Percentiles rank a stretch among this genome's conserved stretches.
These are phyloP conservation scores for Mortierella alpina DNA, from an alignment of 192 early-diverging fungal genomes.

Conservation along the genomic window DNA sequence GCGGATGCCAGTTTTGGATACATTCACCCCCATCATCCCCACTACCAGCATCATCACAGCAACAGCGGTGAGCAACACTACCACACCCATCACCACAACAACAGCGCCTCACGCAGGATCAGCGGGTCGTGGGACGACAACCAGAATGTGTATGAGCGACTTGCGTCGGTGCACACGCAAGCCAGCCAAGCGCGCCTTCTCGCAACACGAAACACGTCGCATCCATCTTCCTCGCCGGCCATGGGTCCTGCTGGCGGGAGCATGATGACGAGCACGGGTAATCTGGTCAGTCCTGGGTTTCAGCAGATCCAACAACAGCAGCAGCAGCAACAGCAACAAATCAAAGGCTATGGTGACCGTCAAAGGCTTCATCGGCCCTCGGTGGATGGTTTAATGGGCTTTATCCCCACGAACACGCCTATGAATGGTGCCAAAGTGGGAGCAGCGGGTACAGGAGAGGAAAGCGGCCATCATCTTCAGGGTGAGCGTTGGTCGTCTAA, in stretches of 20 bases:
- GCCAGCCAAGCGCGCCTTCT: slow-evolving; percentile 43
- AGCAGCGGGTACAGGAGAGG: not conserved
- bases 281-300: slow-evolving; percentile 15
- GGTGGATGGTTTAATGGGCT: slow-evolving; percentile 14
- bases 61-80: slow-evolving; percentile 15
- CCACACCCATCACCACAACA: slow-evolving; percentile 41
- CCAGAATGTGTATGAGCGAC: slow-evolving; percentile 50
- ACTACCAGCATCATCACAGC: slow-evolving; percentile 4
- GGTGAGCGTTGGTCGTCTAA: slow-evolving; percentile 35
- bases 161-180: slow-evolving; percentile 40
- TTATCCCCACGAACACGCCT: not conserved
- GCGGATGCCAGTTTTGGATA: not conserved
- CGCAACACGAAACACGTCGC: slow-evolving; percentile 11
- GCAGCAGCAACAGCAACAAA: not conserved
- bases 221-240: not conserved
- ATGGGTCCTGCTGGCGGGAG: slow-evolving; percentile 48
- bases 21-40: slow-evolving; percentile 2
- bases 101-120: slow-evolving; percentile 33
- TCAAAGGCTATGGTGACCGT: not conserved
- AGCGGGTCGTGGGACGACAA: slow-evolving; percentile 51
- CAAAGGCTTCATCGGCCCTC: slow-evolving; percentile 28
- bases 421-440: not conserved
- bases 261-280: slow-evolving; percentile 38
- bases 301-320: slow-evolving; percentile 11
- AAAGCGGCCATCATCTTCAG: not conserved